phyloP scores from a whole-genome alignment of 371 early-diverging fungal species.

The Mortierella polycephala region DNA sequence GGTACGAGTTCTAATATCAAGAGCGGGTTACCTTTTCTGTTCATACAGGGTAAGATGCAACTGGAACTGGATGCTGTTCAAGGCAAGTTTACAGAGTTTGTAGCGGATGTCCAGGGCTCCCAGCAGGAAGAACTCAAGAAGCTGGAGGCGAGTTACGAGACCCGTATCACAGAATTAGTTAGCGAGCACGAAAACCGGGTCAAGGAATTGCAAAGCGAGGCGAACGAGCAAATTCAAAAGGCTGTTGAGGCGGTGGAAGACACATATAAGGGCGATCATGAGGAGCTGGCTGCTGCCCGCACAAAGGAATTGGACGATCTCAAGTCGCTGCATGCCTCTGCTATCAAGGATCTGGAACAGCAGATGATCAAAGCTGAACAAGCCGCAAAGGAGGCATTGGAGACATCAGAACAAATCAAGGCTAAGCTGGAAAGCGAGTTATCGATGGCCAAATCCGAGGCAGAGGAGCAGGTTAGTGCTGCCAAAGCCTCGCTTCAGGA shows the following conservation, averaged over 20 bases:
- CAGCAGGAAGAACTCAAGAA: constrained; percentile 49
- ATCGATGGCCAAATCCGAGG: constrained; percentile 9
- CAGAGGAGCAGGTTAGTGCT: constrained; percentile 30
- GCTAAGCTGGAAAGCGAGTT: constrained; percentile 28
- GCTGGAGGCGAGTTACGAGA: constrained; percentile 42
- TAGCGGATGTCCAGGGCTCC: constrained; percentile 26
- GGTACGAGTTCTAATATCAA: too few species aligned
- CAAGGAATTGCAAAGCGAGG: constrained; percentile 42
- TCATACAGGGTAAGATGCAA: constrained; percentile 39
- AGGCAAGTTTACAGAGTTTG: constrained; percentile 41
- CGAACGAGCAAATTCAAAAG: constrained; percentile 41
- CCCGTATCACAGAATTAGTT: constrained; percentile 39
- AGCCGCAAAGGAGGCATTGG: constrained; percentile 33
- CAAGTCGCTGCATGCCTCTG: constrained; percentile 34
- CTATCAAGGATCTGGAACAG: constrained; percentile 39
- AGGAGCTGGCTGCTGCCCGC: constrained; percentile 31
- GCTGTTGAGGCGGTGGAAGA: constrained; percentile 44
- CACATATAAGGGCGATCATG: constrained; percentile 41
- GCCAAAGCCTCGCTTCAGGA: constrained; percentile 39
- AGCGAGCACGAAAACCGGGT: constrained; percentile 44
- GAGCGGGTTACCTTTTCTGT: background rate
- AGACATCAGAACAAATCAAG: constrained; percentile 22
- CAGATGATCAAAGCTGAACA: constrained; percentile 38
- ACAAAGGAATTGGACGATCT: constrained; percentile 34
- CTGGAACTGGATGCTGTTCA: constrained; percentile 42